Conservation (phyloP, 1,139 yeast species). For the Taiozyma onychis region DNA sequence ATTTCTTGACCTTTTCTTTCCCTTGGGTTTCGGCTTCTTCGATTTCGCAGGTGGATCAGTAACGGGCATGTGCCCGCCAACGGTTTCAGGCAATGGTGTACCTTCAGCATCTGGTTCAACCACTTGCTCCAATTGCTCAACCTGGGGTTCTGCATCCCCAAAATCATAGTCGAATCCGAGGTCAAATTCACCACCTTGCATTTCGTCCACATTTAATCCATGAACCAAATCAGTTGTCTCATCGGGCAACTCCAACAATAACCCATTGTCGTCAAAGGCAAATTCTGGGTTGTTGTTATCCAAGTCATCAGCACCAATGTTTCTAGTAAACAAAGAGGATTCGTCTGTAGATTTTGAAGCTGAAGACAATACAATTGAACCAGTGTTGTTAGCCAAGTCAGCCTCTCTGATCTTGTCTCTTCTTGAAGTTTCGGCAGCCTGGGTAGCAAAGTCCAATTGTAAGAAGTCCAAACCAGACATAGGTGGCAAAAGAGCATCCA, state of each 20-base stretch:
- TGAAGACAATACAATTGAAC: conserved; percentile 5
- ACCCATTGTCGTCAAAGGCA: conserved; percentile 23
- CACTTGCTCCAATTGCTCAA: neutral
- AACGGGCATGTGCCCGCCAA: neutral
- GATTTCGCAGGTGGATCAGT: neutral
- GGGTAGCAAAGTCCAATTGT: neutral
- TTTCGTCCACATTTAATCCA: neutral
- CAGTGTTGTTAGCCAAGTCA: conserved; percentile 18
- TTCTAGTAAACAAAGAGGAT: neutral
- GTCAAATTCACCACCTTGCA: conserved; percentile 18
- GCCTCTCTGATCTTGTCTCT: conserved; percentile 11
- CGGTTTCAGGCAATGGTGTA: neutral
- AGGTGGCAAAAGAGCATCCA: conserved; percentile 27
- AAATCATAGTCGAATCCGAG: conserved; percentile 21
- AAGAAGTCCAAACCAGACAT: conserved; percentile 17
- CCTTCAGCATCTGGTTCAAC: neutral
- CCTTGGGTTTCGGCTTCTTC: conserved; percentile 3
- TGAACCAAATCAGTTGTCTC: conserved; percentile 4
- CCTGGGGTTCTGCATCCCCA: neutral
- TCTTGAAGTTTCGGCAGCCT: conserved; percentile 1
- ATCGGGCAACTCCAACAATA: conserved; percentile 14
- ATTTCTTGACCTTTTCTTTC: neutral
- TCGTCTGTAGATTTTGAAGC: neutral
- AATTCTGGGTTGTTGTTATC: conserved; percentile 17
- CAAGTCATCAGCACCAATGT: conserved; percentile 11